phyloP scores from a whole-genome alignment of 345 rosid species.

The Barbarea vulgaris region DNA sequence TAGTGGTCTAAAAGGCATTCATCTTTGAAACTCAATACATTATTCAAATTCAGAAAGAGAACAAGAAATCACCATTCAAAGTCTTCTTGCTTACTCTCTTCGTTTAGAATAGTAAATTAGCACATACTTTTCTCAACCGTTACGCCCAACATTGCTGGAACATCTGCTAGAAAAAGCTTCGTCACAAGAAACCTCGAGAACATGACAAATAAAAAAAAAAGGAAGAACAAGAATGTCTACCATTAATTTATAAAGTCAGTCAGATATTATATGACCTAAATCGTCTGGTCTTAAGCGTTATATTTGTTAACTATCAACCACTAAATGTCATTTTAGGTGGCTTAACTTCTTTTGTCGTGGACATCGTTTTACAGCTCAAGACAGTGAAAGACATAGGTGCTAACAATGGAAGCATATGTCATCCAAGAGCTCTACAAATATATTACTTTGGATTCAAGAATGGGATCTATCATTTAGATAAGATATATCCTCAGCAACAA shows the following conservation, averaged over 20 bases:
- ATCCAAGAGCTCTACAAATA: constrained; percentile 16
- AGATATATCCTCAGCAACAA: not conserved
- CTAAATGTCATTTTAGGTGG: constrained; percentile 43
- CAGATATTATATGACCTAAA: constrained; percentile 32
- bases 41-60: constrained; percentile 26
- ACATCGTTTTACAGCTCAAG: constrained; percentile 33
- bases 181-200: constrained; percentile 43
- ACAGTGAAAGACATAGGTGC: constrained; percentile 28
- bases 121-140: constrained; percentile 64
- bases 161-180: constrained; percentile 29
- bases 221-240: constrained; percentile 36
- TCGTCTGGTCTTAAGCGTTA: constrained; percentile 23
- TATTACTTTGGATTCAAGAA: constrained; percentile 13
- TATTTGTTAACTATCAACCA: constrained; percentile 37
- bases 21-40: constrained; percentile 23
- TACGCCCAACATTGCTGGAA: constrained; percentile 54
- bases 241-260: constrained; percentile 22
- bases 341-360: constrained; percentile 43
- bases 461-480: constrained; percentile 9
- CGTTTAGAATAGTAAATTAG: constrained; percentile 33
- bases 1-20: constrained; percentile 31
- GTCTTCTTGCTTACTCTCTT: constrained; percentile 47
- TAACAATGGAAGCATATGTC: constrained; percentile 20
- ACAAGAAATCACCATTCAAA: constrained; percentile 40
- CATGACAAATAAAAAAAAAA: constrained; percentile 33